Conservation (phyloP, 495 filamentous ascomycete genomes). For the Talaromyces thailandensis region DNA sequence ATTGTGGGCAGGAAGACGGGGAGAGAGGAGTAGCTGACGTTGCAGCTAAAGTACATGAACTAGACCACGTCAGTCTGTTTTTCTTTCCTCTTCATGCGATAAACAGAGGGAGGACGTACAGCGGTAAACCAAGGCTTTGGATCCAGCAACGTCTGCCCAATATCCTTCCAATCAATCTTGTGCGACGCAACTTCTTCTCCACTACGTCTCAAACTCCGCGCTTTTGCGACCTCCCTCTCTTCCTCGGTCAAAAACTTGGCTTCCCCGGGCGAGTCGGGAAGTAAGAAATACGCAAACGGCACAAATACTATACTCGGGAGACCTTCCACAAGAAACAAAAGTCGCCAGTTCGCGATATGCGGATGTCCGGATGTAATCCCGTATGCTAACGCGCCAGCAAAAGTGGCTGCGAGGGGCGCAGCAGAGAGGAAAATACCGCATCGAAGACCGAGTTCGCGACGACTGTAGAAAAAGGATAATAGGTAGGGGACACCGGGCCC, state of each 20-base stretch:
- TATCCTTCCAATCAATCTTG: constrained; percentile 48
- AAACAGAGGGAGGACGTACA: constrained; percentile 18
- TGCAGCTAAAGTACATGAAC: constrained; percentile 54
- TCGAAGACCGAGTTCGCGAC: constrained; percentile 68
- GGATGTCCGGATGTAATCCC: constrained; percentile 68
- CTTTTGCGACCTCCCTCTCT: constrained; percentile 60
- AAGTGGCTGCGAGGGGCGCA: constrained; percentile 73
- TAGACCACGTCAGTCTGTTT: constrained; percentile 12
- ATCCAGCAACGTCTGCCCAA: constrained; percentile 47
- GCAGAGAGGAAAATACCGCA: constrained; percentile 69
- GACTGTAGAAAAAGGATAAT: constrained; percentile 75
- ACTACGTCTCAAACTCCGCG: constrained; percentile 52
- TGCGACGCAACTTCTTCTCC: constrained; percentile 47
- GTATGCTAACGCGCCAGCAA: constrained; percentile 76
- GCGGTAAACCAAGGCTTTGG: constrained; percentile 51
- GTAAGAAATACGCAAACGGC: constrained; percentile 52
- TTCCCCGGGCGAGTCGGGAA: constrained; percentile 64
- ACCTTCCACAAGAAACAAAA: constrained; percentile 80
- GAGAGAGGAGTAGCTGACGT: constrained; percentile 69
- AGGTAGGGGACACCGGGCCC: constrained; percentile 64
- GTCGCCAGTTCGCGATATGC: constrained; percentile 62
- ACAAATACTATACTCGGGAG: constrained; percentile 62
- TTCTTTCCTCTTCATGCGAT: no score
- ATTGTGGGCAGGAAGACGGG: constrained; percentile 82
- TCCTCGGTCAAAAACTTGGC: constrained; percentile 62